Percentiles rank a stretch among this genome's conserved stretches.
phyloP scores from a whole-genome alignment of 1,139 yeast genomes.

The Geotrichum europaeum region DNA sequence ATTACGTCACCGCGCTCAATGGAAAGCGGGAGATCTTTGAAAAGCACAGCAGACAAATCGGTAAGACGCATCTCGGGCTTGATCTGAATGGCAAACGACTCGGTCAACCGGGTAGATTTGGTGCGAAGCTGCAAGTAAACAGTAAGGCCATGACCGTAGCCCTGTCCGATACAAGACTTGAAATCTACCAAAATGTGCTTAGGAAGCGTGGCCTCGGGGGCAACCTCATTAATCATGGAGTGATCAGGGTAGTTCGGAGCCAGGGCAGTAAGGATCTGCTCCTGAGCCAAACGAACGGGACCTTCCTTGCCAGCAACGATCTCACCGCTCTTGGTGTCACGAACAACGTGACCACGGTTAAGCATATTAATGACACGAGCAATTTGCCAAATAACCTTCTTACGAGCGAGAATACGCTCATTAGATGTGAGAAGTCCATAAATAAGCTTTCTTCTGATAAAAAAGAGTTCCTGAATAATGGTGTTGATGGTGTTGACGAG shows the following conservation, averaged over 20 bases:
- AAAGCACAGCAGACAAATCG: constrained; percentile 73
- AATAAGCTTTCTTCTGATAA: constrained; percentile 53
- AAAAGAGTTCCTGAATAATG: constrained; percentile 48
- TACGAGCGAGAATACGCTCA: constrained; percentile 53
- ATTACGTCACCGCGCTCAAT: constrained; percentile 35
- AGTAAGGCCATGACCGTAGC: constrained; percentile 55
- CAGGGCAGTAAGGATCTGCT: constrained; percentile 65
- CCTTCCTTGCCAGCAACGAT: constrained; percentile 42
- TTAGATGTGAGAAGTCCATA: constrained; percentile 52
- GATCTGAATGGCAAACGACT: constrained; percentile 70
- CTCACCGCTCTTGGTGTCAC: constrained; percentile 63
- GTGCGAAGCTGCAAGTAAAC: constrained; percentile 72
- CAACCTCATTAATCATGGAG: constrained; percentile 31
- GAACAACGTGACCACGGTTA: constrained; percentile 63
- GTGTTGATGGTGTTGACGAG: constrained; percentile 32
- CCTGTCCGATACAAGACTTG: constrained; percentile 56
- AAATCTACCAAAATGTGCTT: constrained; percentile 78
- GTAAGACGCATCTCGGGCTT: constrained; percentile 55
- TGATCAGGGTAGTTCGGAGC: constrained; percentile 62
- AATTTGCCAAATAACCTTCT: constrained; percentile 55
- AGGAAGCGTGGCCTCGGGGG: constrained; percentile 43
- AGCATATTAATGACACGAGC: constrained; percentile 65
- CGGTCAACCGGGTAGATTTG: constrained; percentile 61
- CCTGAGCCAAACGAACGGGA: constrained; percentile 61
- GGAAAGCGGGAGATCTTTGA: constrained; percentile 69